Conservation (phyloP, 148 eudicot genomes). For the Chenopodium quinoa region DNA sequence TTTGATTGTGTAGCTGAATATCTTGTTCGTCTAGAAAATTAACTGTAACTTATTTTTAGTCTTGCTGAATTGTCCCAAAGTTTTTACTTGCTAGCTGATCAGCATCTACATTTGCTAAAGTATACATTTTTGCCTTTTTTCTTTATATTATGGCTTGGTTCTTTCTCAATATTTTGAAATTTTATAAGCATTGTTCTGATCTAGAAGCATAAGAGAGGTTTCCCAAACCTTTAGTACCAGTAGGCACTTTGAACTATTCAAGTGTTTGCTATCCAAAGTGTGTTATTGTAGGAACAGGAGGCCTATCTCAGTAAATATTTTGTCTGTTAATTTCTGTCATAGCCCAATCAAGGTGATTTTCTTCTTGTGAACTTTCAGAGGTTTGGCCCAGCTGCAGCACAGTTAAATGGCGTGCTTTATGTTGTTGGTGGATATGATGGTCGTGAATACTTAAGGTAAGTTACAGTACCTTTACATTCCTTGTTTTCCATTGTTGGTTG, state of each 20-base stretch:
- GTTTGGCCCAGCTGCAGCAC: slow-evolving; percentile 59
- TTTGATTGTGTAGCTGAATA: background rate
- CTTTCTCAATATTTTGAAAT: background rate
- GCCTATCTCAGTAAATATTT: background rate
- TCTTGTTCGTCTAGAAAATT: background rate
- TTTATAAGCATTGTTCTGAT: background rate
- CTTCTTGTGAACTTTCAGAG: slow-evolving; percentile 43
- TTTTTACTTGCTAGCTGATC: background rate
- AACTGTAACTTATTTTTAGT: background rate
- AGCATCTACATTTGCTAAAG: background rate
- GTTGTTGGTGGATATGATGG: slow-evolving; percentile 84
- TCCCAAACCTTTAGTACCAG: background rate
- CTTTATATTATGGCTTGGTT: background rate
- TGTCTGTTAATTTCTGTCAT: background rate
- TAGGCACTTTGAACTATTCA: background rate
- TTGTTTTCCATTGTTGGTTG: background rate
- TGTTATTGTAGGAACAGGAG: background rate
- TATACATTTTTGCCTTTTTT: background rate
- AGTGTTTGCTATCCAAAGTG: background rate
- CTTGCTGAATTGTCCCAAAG: background rate
- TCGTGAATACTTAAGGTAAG: slow-evolving; percentile 51
- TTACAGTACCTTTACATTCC: background rate
- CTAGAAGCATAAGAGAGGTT: background rate
- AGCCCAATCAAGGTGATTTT: background rate
- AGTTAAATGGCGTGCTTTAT: slow-evolving; percentile 52